Base-by-base conservation (phyloP, 805 yeast genomes). In the Kuraishia floccosa region DNA sequence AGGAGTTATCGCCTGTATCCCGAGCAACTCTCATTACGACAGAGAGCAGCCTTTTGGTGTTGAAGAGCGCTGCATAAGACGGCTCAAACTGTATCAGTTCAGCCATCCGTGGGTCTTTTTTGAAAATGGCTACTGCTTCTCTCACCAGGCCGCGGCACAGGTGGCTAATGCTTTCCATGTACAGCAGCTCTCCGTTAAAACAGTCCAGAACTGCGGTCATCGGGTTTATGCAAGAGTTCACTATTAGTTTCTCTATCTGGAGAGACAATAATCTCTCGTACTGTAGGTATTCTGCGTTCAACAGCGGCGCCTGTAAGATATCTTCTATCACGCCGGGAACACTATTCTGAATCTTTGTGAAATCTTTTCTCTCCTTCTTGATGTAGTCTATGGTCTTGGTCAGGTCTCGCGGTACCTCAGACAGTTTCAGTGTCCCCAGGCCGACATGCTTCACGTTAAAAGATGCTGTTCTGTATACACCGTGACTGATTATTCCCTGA, bases 161-260 rank as follows among this genome's bases (percentile, higher is more conserved):
- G 2, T 41, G 38, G 8, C 47, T 33, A 3, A 58, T 45, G 6
- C 59, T 46, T 3, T 52, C 46, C 21, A 68, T 56, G 12, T 54
- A 44, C n/a, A 64, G 52, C 13, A 89, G 55, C 31, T 79, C 83
- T 21, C 93, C 94, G 46, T 91, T 91, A 24, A 64, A 47, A 46
- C 91, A 80, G 49, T 83, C 80, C 17, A 82, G 54, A 15, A 85
- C 57, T 0, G 95, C 79, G 0, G 96, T 81, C 18, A 80, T 57
- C 0, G 96, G 81, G 46, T 91, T 89, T 40, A 89, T 76, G 45
- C 91, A 82, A 1, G 83, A 68, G 47, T 91, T 91, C 14, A 81
- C 76, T 27, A 80, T 61, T 35, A 89, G 67, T 50, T 89, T 91
- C 42, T 76, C 78, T 40, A 76, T 58, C 52, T 84, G 94, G 13